phyloP scores from a whole-genome alignment of 352 stramenopile species.

The Pelagophyceae sp. region DNA sequence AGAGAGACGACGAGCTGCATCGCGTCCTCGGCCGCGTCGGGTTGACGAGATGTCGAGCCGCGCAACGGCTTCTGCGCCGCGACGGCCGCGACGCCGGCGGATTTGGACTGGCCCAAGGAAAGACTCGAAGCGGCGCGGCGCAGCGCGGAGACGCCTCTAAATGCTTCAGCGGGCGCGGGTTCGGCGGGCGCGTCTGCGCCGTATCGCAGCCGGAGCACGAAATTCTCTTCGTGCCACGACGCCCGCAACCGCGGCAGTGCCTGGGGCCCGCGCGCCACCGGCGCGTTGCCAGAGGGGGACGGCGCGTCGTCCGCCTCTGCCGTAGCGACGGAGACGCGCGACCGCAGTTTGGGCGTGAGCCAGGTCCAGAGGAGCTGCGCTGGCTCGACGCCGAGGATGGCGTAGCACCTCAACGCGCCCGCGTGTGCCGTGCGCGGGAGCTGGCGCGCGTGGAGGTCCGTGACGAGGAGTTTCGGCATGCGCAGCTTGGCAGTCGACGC shows the following conservation, averaged over 20 bases:
- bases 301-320: too few relatives aligned
- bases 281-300: too few relatives aligned
- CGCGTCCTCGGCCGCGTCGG: background rate
- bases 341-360: background rate
- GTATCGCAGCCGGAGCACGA: background rate
- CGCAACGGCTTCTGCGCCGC: too few relatives aligned
- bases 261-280: too few relatives aligned
- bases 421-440: background rate
- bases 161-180: too few relatives aligned
- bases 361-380: conserved; percentile 9
- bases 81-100: background rate
- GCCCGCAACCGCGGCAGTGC: background rate
- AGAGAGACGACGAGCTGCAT: background rate
- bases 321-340: background rate
- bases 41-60: too few relatives aligned
- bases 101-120: background rate
- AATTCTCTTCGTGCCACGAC: background rate
- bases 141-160: too few relatives aligned
- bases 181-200: too few relatives aligned
- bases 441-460: background rate
- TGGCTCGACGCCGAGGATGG: background rate
- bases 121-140: background rate
- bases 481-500: background rate
- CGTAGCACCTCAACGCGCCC: background rate
- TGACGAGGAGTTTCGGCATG: conserved; percentile 8